Conservation (phyloP, 1,284 basidiomycete species). For the Phellinidium pouzarii region DNA sequence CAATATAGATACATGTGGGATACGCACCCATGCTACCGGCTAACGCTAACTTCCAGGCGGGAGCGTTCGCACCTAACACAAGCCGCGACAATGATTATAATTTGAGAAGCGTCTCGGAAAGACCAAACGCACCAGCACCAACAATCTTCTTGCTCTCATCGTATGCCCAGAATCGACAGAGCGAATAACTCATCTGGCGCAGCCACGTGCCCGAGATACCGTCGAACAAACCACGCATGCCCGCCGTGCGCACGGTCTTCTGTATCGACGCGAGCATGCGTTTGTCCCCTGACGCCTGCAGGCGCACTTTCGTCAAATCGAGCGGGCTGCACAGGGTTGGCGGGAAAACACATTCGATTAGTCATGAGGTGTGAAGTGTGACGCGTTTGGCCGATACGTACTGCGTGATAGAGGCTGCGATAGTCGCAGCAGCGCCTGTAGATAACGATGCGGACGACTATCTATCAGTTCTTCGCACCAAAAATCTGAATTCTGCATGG, state of each 20-base stretch:
- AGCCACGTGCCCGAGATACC: slow-evolving; percentile 87
- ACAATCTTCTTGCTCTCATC: slow-evolving; percentile 83
- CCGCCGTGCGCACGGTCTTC: slow-evolving; percentile 72
- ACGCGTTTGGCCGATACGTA: slow-evolving; percentile 30
- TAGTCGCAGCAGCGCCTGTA: slow-evolving; percentile 68
- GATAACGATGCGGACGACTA: neutral
- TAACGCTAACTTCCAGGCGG: slow-evolving; percentile 74
- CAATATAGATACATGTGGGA: slow-evolving; percentile 2
- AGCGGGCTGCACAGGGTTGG: slow-evolving; percentile 47
- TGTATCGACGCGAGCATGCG: slow-evolving; percentile 73
- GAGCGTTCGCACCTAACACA: slow-evolving; percentile 50
- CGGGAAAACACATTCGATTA: slow-evolving; percentile 12
- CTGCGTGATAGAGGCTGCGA: slow-evolving; percentile 79
- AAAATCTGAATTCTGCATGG: neutral
- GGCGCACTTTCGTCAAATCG: slow-evolving; percentile 82
- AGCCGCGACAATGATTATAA: slow-evolving; percentile 8
- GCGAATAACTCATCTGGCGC: slow-evolving; percentile 89
- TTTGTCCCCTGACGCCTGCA: slow-evolving; percentile 85
- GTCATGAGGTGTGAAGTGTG: slow-evolving; percentile 28
- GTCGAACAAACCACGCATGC: slow-evolving; percentile 72
- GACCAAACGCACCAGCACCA: slow-evolving; percentile 42
- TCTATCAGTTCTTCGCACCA: slow-evolving; percentile 10
- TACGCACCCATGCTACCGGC: slow-evolving; percentile 77
- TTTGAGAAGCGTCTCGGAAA: neutral
- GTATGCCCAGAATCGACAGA: slow-evolving; percentile 91